Evolutionary conservation across 2,329 filamentous ascomycete genomes (phyloP).

Genomic region (Penicillium sp.): DNA sequence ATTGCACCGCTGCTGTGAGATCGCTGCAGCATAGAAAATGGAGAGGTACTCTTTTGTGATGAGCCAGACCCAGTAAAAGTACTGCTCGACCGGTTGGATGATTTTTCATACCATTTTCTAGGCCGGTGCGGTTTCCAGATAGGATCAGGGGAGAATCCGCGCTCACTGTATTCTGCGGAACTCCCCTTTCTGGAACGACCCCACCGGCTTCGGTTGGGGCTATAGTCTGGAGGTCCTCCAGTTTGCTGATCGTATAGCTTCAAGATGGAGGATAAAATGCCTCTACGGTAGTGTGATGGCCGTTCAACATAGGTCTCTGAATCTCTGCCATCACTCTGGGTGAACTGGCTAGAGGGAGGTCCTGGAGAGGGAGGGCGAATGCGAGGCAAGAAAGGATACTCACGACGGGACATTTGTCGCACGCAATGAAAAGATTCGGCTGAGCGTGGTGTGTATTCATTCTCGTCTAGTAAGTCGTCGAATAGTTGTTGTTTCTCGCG

Average conservation of each 20-base stretch:
- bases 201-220: constrained; percentile 24
- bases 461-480: constrained; percentile 27
- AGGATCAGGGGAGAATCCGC: constrained; percentile 34
- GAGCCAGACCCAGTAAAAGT: constrained; percentile 33
- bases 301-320: constrained; percentile 65
- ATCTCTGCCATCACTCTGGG: constrained; percentile 41
- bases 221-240: constrained; percentile 27
- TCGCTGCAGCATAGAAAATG: constrained; percentile 33
- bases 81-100: constrained; percentile 35
- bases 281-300: constrained; percentile 68
- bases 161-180: constrained; percentile 30
- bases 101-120: constrained; percentile 44
- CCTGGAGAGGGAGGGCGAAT: constrained; percentile 32
- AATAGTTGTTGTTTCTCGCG: constrained; percentile 34
- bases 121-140: constrained; percentile 30
- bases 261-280: constrained; percentile 70
- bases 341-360: constrained; percentile 35
- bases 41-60: constrained; percentile 26
- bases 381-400: constrained; percentile 33
- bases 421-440: constrained; percentile 35
- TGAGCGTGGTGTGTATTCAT: constrained; percentile 31
- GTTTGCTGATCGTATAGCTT: constrained; percentile 64
- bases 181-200: constrained; percentile 33
- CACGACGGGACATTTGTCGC: constrained; percentile 38
- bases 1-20: constrained; percentile 38